Conservation (phyloP, 2,329 filamentous ascomycete genomes). For the Lachnellula arida region DNA sequence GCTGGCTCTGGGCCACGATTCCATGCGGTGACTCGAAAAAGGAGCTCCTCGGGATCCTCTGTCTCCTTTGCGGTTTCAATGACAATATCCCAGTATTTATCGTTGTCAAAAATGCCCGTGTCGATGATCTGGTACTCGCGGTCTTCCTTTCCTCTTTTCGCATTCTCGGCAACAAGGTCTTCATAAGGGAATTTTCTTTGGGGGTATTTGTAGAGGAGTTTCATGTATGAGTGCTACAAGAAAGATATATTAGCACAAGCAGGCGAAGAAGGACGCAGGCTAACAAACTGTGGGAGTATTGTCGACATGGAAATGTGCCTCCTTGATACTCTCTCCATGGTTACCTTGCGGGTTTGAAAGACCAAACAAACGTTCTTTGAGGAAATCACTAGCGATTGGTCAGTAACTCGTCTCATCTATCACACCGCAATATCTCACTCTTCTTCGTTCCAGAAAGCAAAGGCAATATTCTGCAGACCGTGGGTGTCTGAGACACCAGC, state of each 20-base stretch:
- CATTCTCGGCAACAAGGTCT: conserved; percentile 80
- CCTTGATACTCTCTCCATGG: conserved; percentile 95
- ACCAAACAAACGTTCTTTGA: conserved; percentile 93
- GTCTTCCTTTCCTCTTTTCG: conserved; percentile 67
- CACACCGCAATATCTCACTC: conserved; percentile 54
- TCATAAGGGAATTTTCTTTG: conserved; percentile 90
- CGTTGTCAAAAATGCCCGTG: conserved; percentile 80
- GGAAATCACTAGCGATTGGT: conserved; percentile 63
- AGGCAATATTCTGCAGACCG: conserved; percentile 85
- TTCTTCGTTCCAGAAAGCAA: conserved; percentile 97
- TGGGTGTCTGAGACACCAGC: conserved; percentile 92
- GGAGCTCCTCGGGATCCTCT: conserved; percentile 84
- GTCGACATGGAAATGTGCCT: conserved; percentile 93
- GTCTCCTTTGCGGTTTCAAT: conserved; percentile 94
- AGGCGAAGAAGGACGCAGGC: background rate
- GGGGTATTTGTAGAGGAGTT: conserved; percentile 96
- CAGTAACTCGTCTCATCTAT: conserved; percentile 21
- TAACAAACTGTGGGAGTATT: conserved; percentile 63
- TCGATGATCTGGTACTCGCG: conserved; percentile 90
- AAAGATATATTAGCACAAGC: conserved; percentile 12
- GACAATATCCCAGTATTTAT: conserved; percentile 94
- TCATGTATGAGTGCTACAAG: conserved; percentile 91
- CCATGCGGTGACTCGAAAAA: conserved; percentile 94
- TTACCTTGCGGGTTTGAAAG: conserved; percentile 95
- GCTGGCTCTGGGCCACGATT: conserved; percentile 89